Evolutionary conservation across 2,329 filamentous ascomycete species (phyloP).

Genomic region (Neopestalotiopsis sp.): DNA sequence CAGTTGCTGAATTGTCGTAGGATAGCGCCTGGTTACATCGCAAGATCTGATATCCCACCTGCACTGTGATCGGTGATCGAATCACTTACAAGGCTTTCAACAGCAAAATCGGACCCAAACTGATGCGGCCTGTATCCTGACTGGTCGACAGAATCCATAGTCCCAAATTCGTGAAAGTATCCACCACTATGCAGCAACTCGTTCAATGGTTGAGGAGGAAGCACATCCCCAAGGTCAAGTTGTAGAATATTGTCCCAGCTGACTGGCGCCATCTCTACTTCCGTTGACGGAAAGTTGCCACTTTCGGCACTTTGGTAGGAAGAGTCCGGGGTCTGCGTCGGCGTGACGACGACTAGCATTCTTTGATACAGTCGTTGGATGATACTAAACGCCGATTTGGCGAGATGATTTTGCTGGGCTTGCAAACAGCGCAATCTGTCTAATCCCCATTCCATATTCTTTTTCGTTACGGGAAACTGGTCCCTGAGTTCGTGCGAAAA

Average conservation of each 20-base stretch:
- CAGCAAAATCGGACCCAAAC: background rate
- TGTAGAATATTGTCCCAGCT: background rate
- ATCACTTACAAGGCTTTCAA: background rate
- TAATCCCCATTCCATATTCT: background rate
- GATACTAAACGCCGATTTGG: background rate
- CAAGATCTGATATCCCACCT: background rate
- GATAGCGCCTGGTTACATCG: background rate
- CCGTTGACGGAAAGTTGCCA: background rate
- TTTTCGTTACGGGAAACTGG: background rate
- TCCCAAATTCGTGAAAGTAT: background rate
- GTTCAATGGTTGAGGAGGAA: background rate
- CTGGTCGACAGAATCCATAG: background rate
- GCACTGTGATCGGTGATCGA: background rate
- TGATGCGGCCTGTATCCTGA: background rate
- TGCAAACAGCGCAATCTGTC: background rate
- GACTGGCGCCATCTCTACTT: background rate
- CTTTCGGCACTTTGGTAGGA: background rate
- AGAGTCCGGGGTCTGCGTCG: background rate
- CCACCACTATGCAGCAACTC: background rate
- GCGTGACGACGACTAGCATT: background rate
- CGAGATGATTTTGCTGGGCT: background rate
- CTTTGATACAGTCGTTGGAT: background rate
- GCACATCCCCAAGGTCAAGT: background rate
- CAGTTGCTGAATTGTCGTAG: background rate
- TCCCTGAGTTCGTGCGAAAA: background rate